phyloP scores from a whole-genome alignment of 257 asterid genomes.

The Knoxia roxburghii region DNA sequence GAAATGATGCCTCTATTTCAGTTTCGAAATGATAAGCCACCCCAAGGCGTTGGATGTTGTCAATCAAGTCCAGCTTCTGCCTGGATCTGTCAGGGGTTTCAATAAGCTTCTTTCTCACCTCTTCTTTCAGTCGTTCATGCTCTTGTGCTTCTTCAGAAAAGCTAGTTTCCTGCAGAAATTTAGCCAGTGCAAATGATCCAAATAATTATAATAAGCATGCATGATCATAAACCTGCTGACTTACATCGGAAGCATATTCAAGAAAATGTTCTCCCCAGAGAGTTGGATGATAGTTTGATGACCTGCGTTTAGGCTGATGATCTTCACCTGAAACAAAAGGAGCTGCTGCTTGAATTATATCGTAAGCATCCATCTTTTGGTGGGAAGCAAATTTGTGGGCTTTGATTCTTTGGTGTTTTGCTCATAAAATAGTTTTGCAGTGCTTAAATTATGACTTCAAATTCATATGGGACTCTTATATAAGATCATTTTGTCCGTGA shows the following conservation, averaged over 20 bases:
- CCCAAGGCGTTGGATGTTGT: slow-evolving; percentile 22
- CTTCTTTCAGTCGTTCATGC: slow-evolving; percentile 4
- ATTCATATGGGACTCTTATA: too few relatives aligned
- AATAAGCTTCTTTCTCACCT: background rate
- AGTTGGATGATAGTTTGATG: slow-evolving; percentile 19
- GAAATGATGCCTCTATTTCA: slow-evolving; percentile 11
- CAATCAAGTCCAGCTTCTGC: slow-evolving; percentile 5
- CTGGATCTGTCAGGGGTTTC: background rate
- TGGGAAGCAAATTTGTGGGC: too few relatives aligned
- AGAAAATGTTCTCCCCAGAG: slow-evolving; percentile 26
- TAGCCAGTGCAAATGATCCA: too few relatives aligned
- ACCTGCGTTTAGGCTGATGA: background rate
- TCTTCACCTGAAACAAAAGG: background rate
- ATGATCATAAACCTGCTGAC: too few relatives aligned
- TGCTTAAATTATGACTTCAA: too few relatives aligned
- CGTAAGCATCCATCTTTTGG: background rate
- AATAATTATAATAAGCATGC: background rate
- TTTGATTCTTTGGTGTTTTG: too few relatives aligned
- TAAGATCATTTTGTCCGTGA: too few relatives aligned
- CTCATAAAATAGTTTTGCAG: too few relatives aligned
- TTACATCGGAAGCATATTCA: background rate
- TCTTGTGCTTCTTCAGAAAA: background rate
- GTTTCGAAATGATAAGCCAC: slow-evolving; percentile 23
- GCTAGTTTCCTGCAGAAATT: background rate
- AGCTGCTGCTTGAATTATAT: background rate